A percentile compares a stretch with the other conserved stretches of the same genome.
Conservation (phyloP, 2,329 filamentous ascomycete genomes). For the Talaromyces sp. region DNA sequence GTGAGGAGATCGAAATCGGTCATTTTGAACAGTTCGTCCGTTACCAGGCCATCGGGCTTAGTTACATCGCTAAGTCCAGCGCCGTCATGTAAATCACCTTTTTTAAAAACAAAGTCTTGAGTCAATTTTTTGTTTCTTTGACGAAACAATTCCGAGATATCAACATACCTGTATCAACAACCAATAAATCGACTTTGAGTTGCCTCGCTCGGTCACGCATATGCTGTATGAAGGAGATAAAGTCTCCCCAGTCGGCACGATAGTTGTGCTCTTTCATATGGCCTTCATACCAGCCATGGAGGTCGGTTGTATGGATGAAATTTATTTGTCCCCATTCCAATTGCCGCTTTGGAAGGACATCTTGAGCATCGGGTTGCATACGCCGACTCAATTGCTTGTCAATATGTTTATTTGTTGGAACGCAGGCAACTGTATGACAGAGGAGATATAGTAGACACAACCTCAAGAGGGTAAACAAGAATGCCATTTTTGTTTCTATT, state of each 20-base stretch:
- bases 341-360: neutral
- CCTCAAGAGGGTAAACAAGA: no score
- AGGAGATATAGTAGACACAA: neutral
- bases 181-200: slow-evolving; percentile 54
- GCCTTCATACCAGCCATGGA: slow-evolving; percentile 57
- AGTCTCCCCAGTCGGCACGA: slow-evolving; percentile 63
- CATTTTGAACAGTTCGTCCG: slow-evolving; percentile 49
- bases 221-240: slow-evolving; percentile 54
- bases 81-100: slow-evolving; percentile 60
- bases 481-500: no score
- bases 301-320: slow-evolving; percentile 58
- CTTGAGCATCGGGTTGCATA: neutral
- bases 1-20: slow-evolving; percentile 51
- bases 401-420: neutral
- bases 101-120: slow-evolving; percentile 5
- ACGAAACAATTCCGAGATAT: neutral
- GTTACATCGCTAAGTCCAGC: slow-evolving; percentile 59
- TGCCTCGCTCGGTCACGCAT: slow-evolving; percentile 56
- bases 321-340: slow-evolving; percentile 56
- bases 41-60: slow-evolving; percentile 50
- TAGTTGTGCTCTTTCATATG: slow-evolving; percentile 60
- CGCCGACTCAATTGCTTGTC: neutral
- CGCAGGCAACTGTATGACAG: neutral
- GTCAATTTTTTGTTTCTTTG: neutral
- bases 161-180: slow-evolving; percentile 53